Base-by-base conservation (phyloP, 2,329 filamentous ascomycete species). In the Xylaria sp. region DNA sequence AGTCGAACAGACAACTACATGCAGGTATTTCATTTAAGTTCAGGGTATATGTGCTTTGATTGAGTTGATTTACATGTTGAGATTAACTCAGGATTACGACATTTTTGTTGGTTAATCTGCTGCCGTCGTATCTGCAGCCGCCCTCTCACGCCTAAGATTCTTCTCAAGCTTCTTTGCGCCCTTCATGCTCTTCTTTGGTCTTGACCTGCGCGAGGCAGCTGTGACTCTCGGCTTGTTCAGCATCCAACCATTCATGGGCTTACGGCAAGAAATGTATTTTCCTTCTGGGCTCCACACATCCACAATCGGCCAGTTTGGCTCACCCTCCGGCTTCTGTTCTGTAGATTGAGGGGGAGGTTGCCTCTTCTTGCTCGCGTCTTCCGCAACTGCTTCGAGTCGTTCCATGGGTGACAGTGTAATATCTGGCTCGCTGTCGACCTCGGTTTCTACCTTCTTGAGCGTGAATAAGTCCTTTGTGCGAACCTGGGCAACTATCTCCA, bases 261-360 rank as follows among this genome's bases (percentile, higher is more conserved):
- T 79, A 42, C 93, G 84, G 10, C 83, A 81, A 0, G 86, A 90
- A 36, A 98, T 84, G 74, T 92, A 96, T 74, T 89, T 90, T n/a
- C 96, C 96, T 66, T 93, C 86, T 0, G 96, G 96, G 33, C 88
- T 92, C 76, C 92, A 97, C 0, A 98, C 89, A 73, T 98, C 94
- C 6, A 99, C 87, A 10, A 89, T 84, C 0, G 93, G 93, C 83
- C 89, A 89, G 26, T 82, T 80, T 0, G 79, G 78, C 73, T 83
- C 79, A 4, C 46, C 59, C 49, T 68, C 54, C 5, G 42, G 28
- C 31, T 65, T 61, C 72, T 61, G 69, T 56, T 49, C 58, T 67
- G 42, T 60, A 56, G 49, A 36, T 63, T 1, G 66, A 23, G 48
- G 26, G 15, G 20, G 26, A 17, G 38, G 28, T 9, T 23, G n/a